Evolutionary conservation across 768 basidiomycete species (phyloP), one percentile per base, ranked within the genome.

Genomic region (Naganishia onofrii): DNA sequence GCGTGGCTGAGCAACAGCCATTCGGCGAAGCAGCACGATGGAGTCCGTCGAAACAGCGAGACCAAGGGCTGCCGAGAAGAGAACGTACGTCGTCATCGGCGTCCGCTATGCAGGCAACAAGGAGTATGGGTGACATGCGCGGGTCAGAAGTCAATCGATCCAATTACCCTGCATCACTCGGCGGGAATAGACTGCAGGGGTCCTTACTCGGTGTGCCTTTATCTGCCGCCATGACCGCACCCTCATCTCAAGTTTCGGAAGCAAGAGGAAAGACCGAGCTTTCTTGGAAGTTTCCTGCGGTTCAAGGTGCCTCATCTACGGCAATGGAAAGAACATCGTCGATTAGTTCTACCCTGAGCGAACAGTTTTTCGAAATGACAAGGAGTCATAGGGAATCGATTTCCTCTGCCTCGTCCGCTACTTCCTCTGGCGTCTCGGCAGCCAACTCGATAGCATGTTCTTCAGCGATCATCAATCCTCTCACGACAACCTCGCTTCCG

Each of bases 41-140:
- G 67, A 34, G 36, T 38, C 23, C 23, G 38, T 29, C 67, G 28
- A 46, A 29, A 32, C 56, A 56, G 28, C 10, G 38, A 17, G 38
- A 56, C 7, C 38, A 56, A 17, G 46, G n/a, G 28, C 3, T 29
- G 54, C 55, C 52, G 15, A 67, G 42, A 48, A 34, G 44, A 8
- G 66, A 67, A n/a, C 36, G 70, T 23, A 54, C 51, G 57, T 23
- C 56, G 32, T 58, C 63, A n/a, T n/a, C n/a, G n/a, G n/a, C n/a
- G n/a, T n/a, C n/a, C 10, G 29, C 44, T 19, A 51, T 68, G 57
- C 66, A 67, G 51, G 63, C 57, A 7, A 46, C 57, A 8, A 46
- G 44, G 44, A 71, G 57, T 28, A 68, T 60, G 64, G 36, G 53
- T 21, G 56, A 71, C 7, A 28, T 65, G 31, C 28, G 60, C 28